A percentile compares a stretch with the other conserved stretches of the same genome.
Evolutionary conservation across 2,329 filamentous ascomycete genomes (phyloP).

Genomic region (Pseudogymnoascus sp.): DNA sequence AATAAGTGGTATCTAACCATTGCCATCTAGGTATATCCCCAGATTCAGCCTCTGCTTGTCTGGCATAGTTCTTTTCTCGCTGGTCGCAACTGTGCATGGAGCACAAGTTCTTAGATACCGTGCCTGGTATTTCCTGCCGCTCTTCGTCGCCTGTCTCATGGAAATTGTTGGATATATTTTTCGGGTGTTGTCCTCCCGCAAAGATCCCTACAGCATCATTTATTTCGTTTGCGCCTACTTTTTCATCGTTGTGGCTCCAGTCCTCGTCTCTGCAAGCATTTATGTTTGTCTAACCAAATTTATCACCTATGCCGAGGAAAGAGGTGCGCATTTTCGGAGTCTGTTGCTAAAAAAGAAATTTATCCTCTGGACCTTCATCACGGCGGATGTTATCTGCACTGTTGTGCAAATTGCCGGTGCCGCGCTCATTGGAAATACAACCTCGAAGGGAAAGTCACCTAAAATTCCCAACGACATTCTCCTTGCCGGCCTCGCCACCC

Average conservation of each 20-base stretch:
- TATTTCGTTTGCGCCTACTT: constrained; percentile 55
- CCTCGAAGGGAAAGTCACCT: constrained; percentile 42
- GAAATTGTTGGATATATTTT: constrained; percentile 45
- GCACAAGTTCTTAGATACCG: constrained; percentile 32
- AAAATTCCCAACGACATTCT: constrained; percentile 47
- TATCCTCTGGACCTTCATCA: constrained; percentile 48
- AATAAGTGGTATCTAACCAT: constrained; percentile 11
- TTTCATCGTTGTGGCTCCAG: constrained; percentile 52
- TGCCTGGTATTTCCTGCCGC: constrained; percentile 41
- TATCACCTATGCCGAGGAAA: constrained; percentile 36
- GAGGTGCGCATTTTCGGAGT: constrained; percentile 27
- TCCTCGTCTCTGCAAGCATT: constrained; percentile 48
- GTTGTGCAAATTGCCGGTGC: constrained; percentile 47
- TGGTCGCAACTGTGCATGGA: constrained; percentile 35
- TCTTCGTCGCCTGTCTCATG: constrained; percentile 38
- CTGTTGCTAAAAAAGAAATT: constrained; percentile 38
- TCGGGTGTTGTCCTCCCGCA: constrained; percentile 39
- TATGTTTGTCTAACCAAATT: constrained; percentile 47
- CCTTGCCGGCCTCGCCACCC: constrained; percentile 46
- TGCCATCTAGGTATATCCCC: constrained; percentile 36
- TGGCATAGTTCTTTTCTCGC: constrained; percentile 37
- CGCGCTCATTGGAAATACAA: constrained; percentile 43
- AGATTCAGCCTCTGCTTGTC: constrained; percentile 38
- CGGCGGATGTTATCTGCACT: constrained; percentile 46
- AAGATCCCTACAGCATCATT: constrained; percentile 45